Percentiles rank a stretch among this genome's conserved stretches.
Evolutionary conservation across 345 rosid genomes (phyloP).

Genomic region (Corchorus capsularis): DNA sequence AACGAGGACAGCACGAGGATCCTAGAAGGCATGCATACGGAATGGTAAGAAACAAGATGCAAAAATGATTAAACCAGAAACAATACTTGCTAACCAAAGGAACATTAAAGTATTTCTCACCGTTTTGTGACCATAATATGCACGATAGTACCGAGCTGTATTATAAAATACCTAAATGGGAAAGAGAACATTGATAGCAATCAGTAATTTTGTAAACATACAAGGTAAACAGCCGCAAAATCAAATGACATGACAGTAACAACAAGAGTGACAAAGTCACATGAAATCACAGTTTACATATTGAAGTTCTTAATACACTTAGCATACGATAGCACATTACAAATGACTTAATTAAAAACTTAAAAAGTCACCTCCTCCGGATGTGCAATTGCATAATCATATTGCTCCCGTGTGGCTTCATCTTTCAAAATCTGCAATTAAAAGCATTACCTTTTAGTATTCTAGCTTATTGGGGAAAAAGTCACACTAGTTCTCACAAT

Average conservation of each 20-base stretch:
- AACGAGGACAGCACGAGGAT: constrained; percentile 83
- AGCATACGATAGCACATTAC: not conserved
- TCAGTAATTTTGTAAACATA: not conserved
- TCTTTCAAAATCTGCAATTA: constrained; percentile 83
- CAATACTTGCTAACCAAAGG: not conserved
- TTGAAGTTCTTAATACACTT: not conserved
- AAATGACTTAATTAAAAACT: constrained; percentile 4
- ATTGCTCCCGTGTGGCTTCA: constrained; percentile 89
- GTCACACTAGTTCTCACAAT: not conserved
- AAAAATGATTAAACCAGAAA: not conserved
- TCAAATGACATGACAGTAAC: too few species aligned
- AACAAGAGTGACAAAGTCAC: not conserved
- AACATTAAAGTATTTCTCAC: constrained; percentile 44
- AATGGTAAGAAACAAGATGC: constrained; percentile 11
- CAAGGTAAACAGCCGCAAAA: not conserved
- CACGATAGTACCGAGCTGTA: constrained; percentile 87
- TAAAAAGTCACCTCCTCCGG: constrained; percentile 75
- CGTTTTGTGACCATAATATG: constrained; percentile 92
- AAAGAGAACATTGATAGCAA: not conserved
- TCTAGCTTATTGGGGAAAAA: not conserved
- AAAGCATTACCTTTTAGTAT: not conserved
- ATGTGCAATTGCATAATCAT: constrained; percentile 94
- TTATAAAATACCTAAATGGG: constrained; percentile 78
- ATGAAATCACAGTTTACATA: not conserved
- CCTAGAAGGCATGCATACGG: constrained; percentile 47